Conservation (phyloP, 2,329 filamentous ascomycete species). For the Trichoderma sp. region DNA sequence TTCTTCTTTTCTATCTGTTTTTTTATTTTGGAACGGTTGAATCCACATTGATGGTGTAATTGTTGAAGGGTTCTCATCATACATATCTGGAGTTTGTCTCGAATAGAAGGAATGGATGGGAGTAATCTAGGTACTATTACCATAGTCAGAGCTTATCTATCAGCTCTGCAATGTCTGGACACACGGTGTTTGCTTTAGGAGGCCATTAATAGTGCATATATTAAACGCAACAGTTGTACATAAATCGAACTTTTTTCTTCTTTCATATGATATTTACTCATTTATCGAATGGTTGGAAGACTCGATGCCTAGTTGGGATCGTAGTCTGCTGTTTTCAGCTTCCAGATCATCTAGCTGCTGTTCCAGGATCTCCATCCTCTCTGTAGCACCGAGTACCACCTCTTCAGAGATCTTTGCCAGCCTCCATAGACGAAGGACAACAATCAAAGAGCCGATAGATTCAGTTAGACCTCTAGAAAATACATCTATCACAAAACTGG, state of each 20-base stretch:
- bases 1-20: neutral
- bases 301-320: constrained; percentile 28
- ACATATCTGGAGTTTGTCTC: constrained; percentile 19
- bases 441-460: constrained; percentile 66
- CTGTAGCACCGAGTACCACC: constrained; percentile 62
- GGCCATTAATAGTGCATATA: neutral
- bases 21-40: constrained; percentile 35
- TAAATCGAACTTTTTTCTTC: neutral
- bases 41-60: constrained; percentile 29
- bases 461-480: constrained; percentile 60
- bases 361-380: constrained; percentile 62
- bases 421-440: constrained; percentile 67
- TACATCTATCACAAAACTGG: constrained; percentile 63
- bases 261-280: constrained; percentile 17
- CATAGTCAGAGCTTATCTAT: constrained; percentile 4
- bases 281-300: constrained; percentile 27
- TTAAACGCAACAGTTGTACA: neutral
- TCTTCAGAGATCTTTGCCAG: constrained; percentile 73
- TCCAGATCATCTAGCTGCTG: constrained; percentile 54
- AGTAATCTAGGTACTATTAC: constrained; percentile 23
- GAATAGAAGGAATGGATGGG: constrained; percentile 25
- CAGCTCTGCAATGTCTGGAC: constrained; percentile 9
- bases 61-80: constrained; percentile 23
- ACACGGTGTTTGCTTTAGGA: neutral
- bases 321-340: constrained; percentile 44